Evolutionary conservation across 345 rosid genomes (phyloP).

Genomic region (Lagerstroemia speciosa): DNA sequence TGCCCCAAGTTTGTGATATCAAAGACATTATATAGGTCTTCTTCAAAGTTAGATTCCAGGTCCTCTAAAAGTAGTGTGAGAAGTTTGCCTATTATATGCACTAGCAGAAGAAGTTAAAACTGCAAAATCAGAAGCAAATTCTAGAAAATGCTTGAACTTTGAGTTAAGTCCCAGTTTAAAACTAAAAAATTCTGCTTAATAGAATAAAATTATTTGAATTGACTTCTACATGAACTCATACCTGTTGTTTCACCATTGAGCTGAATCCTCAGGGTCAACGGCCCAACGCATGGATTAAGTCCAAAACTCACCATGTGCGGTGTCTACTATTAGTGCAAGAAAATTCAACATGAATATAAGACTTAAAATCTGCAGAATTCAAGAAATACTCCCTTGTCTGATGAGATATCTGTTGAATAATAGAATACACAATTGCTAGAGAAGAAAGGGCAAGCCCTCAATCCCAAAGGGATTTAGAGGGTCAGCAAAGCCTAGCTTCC

Average conservation of each 20-base stretch:
- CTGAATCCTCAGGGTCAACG: not conserved
- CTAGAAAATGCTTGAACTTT: too few species aligned
- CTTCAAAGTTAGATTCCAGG: conserved; percentile 79
- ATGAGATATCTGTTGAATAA: conserved; percentile 85
- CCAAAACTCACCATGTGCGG: not conserved
- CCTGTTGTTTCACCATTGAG: not conserved
- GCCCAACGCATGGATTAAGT: not conserved
- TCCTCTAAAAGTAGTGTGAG: conserved; percentile 84
- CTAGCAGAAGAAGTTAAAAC: conserved; percentile 88
- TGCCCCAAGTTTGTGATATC: conserved; percentile 67
- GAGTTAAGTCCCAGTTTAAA: not conserved
- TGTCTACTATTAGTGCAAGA: not conserved
- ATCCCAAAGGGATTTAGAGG: conserved; percentile 86
- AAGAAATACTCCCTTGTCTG: conserved; percentile 86
- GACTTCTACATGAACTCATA: not conserved
- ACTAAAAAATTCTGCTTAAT: not conserved
- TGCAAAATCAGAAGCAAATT: conserved; percentile 21
- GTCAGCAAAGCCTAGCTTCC: conserved; percentile 81
- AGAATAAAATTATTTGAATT: not conserved
- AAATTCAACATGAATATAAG: conserved; percentile 7
- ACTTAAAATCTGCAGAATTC: conserved; percentile 89
- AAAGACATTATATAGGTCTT: conserved; percentile 68
- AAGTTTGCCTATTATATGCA: conserved; percentile 90
- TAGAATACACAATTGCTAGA: conserved; percentile 76
- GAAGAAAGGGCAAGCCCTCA: conserved; percentile 85